A percentile compares a stretch with the other conserved stretches of the same genome.
Evolutionary conservation across 78 protist genomes (phyloP).

Genomic region (Chrysochromulina tobinii): DNA sequence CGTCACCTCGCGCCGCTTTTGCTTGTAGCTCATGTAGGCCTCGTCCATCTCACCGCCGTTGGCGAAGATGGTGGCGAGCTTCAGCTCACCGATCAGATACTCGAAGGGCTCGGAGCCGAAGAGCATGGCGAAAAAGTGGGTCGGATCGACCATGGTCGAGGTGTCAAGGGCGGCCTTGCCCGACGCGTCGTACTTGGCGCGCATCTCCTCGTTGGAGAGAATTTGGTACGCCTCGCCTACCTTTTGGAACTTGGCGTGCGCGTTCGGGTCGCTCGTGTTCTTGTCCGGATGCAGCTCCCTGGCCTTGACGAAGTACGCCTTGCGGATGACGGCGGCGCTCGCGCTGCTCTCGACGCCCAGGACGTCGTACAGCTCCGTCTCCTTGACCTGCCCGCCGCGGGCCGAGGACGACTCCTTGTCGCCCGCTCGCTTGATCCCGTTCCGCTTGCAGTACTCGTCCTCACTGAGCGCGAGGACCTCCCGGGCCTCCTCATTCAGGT

Average conservation of each 20-base stretch:
- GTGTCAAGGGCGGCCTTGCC: not conserved
- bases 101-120: slow-evolving; percentile 30
- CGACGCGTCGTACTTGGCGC: slow-evolving; percentile 1
- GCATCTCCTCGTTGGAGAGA: not conserved
- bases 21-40: not conserved
- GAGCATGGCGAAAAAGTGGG: not conserved
- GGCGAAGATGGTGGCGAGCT: not conserved
- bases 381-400: not conserved
- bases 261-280: not conserved
- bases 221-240: not conserved
- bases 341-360: slow-evolving; percentile 31
- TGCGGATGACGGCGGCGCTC: not conserved
- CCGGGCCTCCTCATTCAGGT: not conserved
- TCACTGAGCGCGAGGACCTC: not conserved
- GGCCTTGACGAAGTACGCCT: slow-evolving; percentile 16
- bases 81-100: not conserved
- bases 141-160: not conserved
- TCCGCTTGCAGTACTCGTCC: not conserved
- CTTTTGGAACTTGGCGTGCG: not conserved
- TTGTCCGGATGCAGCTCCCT: slow-evolving; percentile 35
- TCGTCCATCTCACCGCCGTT: not conserved
- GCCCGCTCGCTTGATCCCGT: not conserved
- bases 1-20: not conserved
- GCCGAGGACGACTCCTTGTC: not conserved
- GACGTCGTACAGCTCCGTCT: slow-evolving; percentile 29